Evolutionary conservation across 2,329 filamentous ascomycete species (phyloP), one percentile per base, ranked within the genome.

Genomic region (Fusarium sulawesiense): DNA sequence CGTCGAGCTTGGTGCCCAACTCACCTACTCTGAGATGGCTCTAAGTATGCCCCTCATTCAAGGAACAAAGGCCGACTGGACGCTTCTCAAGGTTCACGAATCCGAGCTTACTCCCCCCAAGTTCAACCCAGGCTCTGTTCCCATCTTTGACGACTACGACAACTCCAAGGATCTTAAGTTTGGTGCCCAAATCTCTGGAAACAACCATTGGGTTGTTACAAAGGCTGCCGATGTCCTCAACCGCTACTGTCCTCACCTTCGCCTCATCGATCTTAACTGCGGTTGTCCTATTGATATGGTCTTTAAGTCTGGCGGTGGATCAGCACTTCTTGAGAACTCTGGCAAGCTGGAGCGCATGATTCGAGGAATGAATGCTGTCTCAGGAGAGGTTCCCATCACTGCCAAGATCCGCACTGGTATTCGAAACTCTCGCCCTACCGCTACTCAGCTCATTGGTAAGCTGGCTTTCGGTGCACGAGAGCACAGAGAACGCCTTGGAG

Each of bases 1-100:
- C 76, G 91, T 93, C 14, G 92, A 94, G 58, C 87, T 98, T 25
- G 96, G 96, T 37, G 94, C 94, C 29, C 92, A 98, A 77, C 86
- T 97, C 50, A 99, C 96, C 1, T 99, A 97, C 83, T 98, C 95
- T 1, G 96, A 99, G 81, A 99, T 99, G 96, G 96, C 95, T 6
- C 92, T 99, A 87, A 91, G 93, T 29, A 83, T 97, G 80, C 94
- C 95, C 12, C 82, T 99, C 44, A 86, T 99, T 8, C 94, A 98
- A 79, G 96, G 96, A 37, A 89, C 92, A 70, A 97, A 95, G 81
- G 87, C 91, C 3, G 96, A 99, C 82, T 99, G 96, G 96, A 94
- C 96, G 21, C 84, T 99, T 58, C 89, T 98, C 86, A 97, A 96
- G 80, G 93, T 93, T 5, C 96, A 99, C 77, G 90, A 94, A 78